Conservation (phyloP, 2,329 filamentous ascomycete species). For the Chlorencoelia australis region DNA sequence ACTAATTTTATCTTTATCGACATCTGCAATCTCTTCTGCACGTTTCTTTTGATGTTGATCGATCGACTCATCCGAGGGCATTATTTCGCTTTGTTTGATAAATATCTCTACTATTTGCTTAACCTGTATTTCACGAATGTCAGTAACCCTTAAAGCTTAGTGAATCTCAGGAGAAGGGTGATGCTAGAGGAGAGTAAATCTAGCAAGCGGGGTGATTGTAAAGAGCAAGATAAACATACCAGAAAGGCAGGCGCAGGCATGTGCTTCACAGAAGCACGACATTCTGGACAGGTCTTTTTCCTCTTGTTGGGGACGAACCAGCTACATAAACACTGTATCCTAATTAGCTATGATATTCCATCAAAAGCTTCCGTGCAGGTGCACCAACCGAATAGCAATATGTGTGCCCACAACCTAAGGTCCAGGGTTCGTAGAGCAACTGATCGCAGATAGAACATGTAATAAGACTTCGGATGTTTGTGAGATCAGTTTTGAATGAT, state of each 20-base stretch:
- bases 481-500: conserved; percentile 38
- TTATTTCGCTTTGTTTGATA: conserved; percentile 46
- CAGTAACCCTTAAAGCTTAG: too few relatives aligned
- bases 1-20: conserved; percentile 48
- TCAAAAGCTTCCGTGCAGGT: neutral
- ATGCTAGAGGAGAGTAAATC: too few relatives aligned
- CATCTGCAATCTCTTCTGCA: conserved; percentile 46
- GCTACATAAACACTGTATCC: conserved; percentile 26
- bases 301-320: conserved; percentile 33
- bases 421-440: conserved; percentile 60
- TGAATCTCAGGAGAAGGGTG: too few relatives aligned
- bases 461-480: conserved; percentile 48
- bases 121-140: too few relatives aligned
- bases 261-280: conserved; percentile 46
- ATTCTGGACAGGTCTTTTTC: conserved; percentile 60
- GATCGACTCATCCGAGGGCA: conserved; percentile 52
- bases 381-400: conserved; percentile 56
- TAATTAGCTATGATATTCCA: conserved; percentile 11
- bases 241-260: conserved; percentile 56
- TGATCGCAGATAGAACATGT: conserved; percentile 61
- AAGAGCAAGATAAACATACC: conserved; percentile 34
- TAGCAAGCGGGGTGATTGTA: too few relatives aligned
- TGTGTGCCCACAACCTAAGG: conserved; percentile 57
- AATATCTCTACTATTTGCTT: conserved; percentile 56
- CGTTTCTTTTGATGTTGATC: conserved; percentile 49